These are phyloP conservation scores for Linnemannia elongata DNA, from an alignment of 192 early-diverging fungal species.

Conservation along the genomic window DNA sequence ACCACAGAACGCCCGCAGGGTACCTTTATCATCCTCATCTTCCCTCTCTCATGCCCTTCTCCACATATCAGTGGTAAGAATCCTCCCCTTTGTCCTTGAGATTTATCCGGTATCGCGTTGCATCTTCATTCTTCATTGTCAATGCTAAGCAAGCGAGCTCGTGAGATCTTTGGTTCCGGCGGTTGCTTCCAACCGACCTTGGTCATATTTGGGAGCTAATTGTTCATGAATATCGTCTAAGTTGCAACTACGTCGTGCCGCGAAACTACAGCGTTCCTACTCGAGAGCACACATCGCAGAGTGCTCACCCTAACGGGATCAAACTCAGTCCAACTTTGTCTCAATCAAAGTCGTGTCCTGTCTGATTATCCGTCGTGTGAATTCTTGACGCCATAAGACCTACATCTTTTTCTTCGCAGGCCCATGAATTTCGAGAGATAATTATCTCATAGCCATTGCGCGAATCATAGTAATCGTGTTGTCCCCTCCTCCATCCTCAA, in stretches of 20 bases:
- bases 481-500: no score
- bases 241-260: neutral
- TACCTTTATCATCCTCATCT: neutral
- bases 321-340: no score
- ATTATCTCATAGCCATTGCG: no score
- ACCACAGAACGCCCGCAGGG: no score
- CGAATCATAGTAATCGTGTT: no score
- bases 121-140: neutral
- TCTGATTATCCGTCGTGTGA: no score
- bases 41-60: neutral
- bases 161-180: slow-evolving; percentile 80
- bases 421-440: no score
- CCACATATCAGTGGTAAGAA: slow-evolving; percentile 64
- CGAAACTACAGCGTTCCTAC: neutral
- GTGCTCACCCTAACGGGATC: neutral
- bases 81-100: neutral
- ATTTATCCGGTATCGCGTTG: neutral
- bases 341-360: no score
- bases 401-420: no score
- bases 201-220: slow-evolving; percentile 79
- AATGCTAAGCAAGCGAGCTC: slow-evolving; percentile 68
- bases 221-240: neutral
- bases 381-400: no score
- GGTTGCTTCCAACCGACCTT: slow-evolving; percentile 78
- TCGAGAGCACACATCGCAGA: neutral